These are phyloP conservation scores for Ophiosphaerella narmari DNA, from an alignment of 2,329 filamentous ascomycete species.

Conservation along the genomic window DNA sequence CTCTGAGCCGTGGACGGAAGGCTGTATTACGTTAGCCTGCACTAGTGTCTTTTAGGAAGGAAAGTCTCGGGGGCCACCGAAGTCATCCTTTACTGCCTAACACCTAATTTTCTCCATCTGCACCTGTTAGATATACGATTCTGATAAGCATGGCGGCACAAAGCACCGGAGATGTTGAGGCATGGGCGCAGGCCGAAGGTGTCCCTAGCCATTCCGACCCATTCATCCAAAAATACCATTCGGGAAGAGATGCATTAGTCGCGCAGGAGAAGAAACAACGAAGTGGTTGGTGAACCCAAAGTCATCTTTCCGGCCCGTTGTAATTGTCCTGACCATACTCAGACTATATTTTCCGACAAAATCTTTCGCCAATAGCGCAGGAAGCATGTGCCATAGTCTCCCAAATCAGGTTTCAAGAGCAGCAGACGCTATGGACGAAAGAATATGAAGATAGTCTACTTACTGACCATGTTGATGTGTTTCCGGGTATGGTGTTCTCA, in stretches of 20 bases:
- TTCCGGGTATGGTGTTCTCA: conserved; percentile 92
- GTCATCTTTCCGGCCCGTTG: background rate
- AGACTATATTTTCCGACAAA: conserved; percentile 73
- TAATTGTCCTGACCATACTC: conserved; percentile 31
- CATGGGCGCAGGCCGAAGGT: conserved; percentile 49
- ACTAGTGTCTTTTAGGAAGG: conserved; percentile 27
- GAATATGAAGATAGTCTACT: conserved; percentile 73
- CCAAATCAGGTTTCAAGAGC: conserved; percentile 78
- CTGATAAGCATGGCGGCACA: conserved; percentile 26
- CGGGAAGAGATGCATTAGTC: conserved; percentile 76
- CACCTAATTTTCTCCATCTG: background rate
- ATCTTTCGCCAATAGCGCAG: conserved; percentile 76
- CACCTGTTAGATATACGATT: background rate
- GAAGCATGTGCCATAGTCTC: conserved; percentile 80
- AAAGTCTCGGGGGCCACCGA: conserved; percentile 24
- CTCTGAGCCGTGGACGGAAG: conserved; percentile 3
- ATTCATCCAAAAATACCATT: conserved; percentile 81
- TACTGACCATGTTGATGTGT: conserved; percentile 67
- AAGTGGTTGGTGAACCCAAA: conserved; percentile 63
- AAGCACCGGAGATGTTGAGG: conserved; percentile 34
- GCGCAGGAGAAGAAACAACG: conserved; percentile 79
- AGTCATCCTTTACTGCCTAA: background rate
- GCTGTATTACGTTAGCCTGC: conserved; percentile 23
- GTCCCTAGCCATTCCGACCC: conserved; percentile 61
- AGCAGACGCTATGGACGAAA: conserved; percentile 74